These are phyloP conservation scores for Tubosaeta sp. DNA, from an alignment of 768 basidiomycete genomes.

Conservation along the genomic window DNA sequence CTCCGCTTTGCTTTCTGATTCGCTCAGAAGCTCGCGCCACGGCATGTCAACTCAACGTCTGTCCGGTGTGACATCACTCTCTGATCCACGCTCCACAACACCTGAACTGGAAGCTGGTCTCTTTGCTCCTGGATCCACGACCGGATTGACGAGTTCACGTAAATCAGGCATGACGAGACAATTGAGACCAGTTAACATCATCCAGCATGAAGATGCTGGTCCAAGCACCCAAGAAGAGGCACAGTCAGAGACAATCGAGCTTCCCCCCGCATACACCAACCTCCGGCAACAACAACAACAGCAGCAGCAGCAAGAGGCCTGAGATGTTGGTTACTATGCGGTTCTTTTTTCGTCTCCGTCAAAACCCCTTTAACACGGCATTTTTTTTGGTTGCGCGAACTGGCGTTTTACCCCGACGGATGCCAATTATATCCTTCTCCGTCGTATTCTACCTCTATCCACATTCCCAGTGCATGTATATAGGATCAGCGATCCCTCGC, in stretches of 20 bases:
- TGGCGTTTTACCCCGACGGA: constrained; percentile 1
- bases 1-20: constrained; percentile 16
- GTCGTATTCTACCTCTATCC: not conserved
- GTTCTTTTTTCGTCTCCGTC: not conserved
- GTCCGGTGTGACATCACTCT: constrained; percentile 25
- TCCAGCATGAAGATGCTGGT: constrained; percentile 85
- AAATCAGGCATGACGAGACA: constrained; percentile 41
- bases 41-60: constrained; percentile 23
- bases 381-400: not conserved
- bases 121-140: constrained; percentile 19
- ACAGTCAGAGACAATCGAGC: constrained; percentile 70
- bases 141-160: constrained; percentile 25
- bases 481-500: not conserved
- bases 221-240: constrained; percentile 31
- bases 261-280: constrained; percentile 80
- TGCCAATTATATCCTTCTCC: constrained; percentile 3
- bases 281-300: constrained; percentile 26
- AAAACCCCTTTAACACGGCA: not conserved
- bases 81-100: constrained; percentile 43
- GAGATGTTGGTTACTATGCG: not conserved
- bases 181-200: constrained; percentile 70
- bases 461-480: constrained; percentile 2
- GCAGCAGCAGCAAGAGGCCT: not conserved
- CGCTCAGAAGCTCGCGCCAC: constrained; percentile 21
- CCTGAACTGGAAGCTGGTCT: constrained; percentile 34